A percentile compares a stretch with the other conserved stretches of the same genome.
phyloP scores from a whole-genome alignment of 257 asterid genomes.

The Solanum rostratum region DNA sequence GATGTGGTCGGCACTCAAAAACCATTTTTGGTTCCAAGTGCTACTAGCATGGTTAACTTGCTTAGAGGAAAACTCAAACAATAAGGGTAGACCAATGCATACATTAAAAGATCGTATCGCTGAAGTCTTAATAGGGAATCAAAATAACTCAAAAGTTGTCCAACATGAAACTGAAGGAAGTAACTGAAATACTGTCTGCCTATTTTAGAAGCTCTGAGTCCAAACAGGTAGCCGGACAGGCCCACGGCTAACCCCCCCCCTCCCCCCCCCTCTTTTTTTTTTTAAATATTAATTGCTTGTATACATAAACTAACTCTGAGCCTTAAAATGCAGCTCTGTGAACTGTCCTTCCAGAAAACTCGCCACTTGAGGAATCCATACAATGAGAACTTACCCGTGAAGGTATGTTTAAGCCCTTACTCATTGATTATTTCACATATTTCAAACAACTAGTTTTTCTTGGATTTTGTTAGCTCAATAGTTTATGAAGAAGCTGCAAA shows the following conservation, averaged over 20 bases:
- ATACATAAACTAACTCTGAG: background rate
- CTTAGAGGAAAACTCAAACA: too few species aligned
- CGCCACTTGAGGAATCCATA: conserved; percentile 71
- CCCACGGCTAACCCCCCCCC: background rate
- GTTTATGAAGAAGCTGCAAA: background rate
- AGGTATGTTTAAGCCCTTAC: conserved; percentile 27
- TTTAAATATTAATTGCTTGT: background rate
- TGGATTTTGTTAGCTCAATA: background rate
- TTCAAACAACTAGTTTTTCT: background rate
- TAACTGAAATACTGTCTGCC: too few species aligned
- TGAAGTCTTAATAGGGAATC: too few species aligned
- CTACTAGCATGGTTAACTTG: too few species aligned
- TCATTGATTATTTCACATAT: background rate
- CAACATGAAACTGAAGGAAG: too few species aligned
- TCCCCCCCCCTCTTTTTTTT: background rate
- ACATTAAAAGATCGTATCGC: too few species aligned
- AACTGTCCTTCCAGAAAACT: conserved; percentile 65
- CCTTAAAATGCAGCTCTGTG: conserved; percentile 51
- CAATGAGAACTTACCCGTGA: conserved; percentile 70
- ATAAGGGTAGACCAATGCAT: too few species aligned
- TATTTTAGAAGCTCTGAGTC: too few species aligned
- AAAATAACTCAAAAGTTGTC: too few species aligned
- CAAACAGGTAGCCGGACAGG: too few species aligned
- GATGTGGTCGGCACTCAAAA: too few species aligned
- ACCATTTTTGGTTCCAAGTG: too few species aligned